Conservation (phyloP, 2,329 filamentous ascomycete species). For the Whalleya microplaca region DNA sequence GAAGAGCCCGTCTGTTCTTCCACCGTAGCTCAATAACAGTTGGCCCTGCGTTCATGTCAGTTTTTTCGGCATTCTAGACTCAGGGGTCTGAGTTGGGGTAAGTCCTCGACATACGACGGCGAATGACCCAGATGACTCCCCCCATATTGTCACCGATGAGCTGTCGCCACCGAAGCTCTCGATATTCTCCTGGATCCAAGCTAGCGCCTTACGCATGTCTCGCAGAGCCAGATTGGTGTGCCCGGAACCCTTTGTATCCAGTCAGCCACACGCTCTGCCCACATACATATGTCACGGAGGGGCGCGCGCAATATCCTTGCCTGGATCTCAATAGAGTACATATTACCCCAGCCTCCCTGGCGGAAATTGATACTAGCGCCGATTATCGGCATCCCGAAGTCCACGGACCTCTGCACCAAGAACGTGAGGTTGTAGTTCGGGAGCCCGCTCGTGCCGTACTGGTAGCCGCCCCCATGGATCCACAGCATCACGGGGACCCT, state of each 20-base stretch:
- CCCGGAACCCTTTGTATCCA: constrained; percentile 27
- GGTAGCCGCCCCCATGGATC: constrained; percentile 39
- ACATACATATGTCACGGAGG: neutral
- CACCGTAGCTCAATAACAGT: constrained; percentile 33
- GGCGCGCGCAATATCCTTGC: constrained; percentile 8
- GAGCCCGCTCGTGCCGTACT: constrained; percentile 39
- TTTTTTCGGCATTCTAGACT: neutral
- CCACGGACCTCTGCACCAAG: constrained; percentile 51
- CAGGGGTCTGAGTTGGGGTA: neutral
- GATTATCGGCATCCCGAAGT: constrained; percentile 50
- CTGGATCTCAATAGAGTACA: constrained; percentile 35
- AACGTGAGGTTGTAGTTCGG: constrained; percentile 64
- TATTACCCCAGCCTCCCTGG: constrained; percentile 35
- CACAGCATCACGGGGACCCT: constrained; percentile 38
- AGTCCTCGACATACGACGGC: constrained; percentile 28
- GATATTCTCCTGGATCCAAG: constrained; percentile 37
- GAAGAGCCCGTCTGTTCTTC: constrained; percentile 32
- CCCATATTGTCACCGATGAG: constrained; percentile 37
- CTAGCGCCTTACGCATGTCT: constrained; percentile 34
- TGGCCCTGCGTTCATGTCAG: constrained; percentile 28
- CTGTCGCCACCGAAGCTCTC: constrained; percentile 32
- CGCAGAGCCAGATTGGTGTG: constrained; percentile 34
- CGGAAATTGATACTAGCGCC: constrained; percentile 54
- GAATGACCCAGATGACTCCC: constrained; percentile 38
- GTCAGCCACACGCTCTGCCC: constrained; percentile 4